Evolutionary conservation across 139 green algal genomes (phyloP).

Genomic region (Closterium sp.): DNA sequence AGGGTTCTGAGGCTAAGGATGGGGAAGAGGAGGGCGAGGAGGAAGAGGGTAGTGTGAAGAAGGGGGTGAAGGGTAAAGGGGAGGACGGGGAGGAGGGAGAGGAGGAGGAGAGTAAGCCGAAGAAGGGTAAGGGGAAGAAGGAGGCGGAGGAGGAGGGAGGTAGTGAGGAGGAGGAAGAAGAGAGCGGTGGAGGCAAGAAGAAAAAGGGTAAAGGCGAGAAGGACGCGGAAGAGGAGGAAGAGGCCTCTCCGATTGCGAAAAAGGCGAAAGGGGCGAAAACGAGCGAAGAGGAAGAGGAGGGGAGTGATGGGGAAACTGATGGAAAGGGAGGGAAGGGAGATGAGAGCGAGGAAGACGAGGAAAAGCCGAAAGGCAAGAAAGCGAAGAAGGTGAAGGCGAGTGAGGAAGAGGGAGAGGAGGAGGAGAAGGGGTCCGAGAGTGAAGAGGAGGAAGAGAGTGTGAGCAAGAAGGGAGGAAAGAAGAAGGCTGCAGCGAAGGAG

Average conservation of each 20-base stretch:
- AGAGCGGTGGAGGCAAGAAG: not conserved
- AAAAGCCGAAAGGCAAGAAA: not conserved
- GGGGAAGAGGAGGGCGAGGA: not conserved
- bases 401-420: not conserved
- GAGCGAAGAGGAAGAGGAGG: not conserved
- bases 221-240: not conserved
- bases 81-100: not conserved
- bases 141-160: not conserved
- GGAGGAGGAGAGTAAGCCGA: not conserved
- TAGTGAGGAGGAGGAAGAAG: not conserved
- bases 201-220: not conserved
- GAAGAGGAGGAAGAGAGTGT: not conserved
- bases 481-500: not conserved
- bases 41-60: not conserved
- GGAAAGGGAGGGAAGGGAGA: not conserved
- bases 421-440: not conserved
- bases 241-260: not conserved
- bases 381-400: not conserved
- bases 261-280: not conserved
- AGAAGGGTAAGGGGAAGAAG: not conserved
- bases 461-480: not conserved
- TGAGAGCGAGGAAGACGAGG: not conserved
- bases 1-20: not conserved
- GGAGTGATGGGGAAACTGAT: not conserved
- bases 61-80: not conserved